A percentile compares a stretch with the other conserved stretches of the same genome.
Conservation (phyloP, 495 filamentous ascomycete species). For the Filosporella fistucella region DNA sequence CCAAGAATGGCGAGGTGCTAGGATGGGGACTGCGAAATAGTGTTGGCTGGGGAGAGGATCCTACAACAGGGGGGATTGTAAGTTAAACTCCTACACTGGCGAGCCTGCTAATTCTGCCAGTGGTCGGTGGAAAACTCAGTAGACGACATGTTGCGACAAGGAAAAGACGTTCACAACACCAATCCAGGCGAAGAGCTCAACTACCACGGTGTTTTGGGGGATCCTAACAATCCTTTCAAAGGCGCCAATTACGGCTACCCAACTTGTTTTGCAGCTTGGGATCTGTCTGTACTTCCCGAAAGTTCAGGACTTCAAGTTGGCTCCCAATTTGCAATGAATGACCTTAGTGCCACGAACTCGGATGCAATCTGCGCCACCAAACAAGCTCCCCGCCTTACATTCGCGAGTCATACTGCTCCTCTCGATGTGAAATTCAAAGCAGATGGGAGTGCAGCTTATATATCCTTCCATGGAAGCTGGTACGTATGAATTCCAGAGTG, state of each 20-base stretch:
- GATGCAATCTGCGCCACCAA: constrained; percentile 39
- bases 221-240: constrained; percentile 28
- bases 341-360: no score
- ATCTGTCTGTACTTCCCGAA: constrained; percentile 41
- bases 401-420: constrained; percentile 56
- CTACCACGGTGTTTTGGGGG: constrained; percentile 57
- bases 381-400: constrained; percentile 45
- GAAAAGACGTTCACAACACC: constrained; percentile 57
- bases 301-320: constrained; percentile 39
- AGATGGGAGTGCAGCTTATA: constrained; percentile 35
- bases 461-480: constrained; percentile 55
- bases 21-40: constrained; percentile 72
- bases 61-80: constrained; percentile 44
- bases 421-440: constrained; percentile 51
- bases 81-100: no score
- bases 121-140: constrained; percentile 73
- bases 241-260: constrained; percentile 62
- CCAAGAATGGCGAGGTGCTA: constrained; percentile 48
- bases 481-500: no score
- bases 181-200: constrained; percentile 76
- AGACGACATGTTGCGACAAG: constrained; percentile 54
- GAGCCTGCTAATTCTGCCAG: no score
- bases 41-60: constrained; percentile 59
- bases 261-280: constrained; percentile 60
- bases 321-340: constrained; percentile 42